phyloP scores from a whole-genome alignment of 495 filamentous ascomycete genomes.

The Aspergillus bertholletiae region DNA sequence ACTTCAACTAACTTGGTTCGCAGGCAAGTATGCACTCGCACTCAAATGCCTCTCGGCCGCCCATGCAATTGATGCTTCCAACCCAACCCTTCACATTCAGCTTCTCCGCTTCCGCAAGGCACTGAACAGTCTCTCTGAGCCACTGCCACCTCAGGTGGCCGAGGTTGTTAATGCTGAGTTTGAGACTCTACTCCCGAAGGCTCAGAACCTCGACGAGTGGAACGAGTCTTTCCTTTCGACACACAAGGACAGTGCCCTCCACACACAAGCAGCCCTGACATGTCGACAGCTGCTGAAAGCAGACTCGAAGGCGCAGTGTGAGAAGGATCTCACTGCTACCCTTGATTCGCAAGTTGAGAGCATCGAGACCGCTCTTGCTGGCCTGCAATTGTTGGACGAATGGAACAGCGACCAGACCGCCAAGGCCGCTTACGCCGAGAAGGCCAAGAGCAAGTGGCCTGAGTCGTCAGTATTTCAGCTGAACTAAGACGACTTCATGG shows the following conservation, averaged over 20 bases:
- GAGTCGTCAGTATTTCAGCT: constrained; percentile 59
- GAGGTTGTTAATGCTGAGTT: constrained; percentile 66
- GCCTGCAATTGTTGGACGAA: constrained; percentile 54
- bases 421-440: constrained; percentile 55
- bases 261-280: constrained; percentile 61
- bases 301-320: constrained; percentile 50
- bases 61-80: constrained; percentile 59
- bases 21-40: constrained; percentile 81
- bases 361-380: constrained; percentile 58
- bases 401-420: constrained; percentile 54
- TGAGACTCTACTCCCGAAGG: constrained; percentile 52
- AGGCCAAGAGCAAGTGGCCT: constrained; percentile 68
- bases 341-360: constrained; percentile 52
- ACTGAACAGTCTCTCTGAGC: constrained; percentile 50
- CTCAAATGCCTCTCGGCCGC: constrained; percentile 80
- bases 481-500: constrained; percentile 17
- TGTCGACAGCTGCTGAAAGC: constrained; percentile 58
- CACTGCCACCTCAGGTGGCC: constrained; percentile 56
- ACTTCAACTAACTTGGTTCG: constrained; percentile 15
- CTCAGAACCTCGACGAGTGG: constrained; percentile 55
- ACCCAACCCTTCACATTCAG: constrained; percentile 79
- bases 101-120: constrained; percentile 63
- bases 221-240: constrained; percentile 64
- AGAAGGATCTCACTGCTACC: constrained; percentile 56
- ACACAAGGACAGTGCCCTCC: constrained; percentile 59